phyloP scores from a whole-genome alignment of 768 basidiomycete genomes.

The Boletus tylopilopsis region DNA sequence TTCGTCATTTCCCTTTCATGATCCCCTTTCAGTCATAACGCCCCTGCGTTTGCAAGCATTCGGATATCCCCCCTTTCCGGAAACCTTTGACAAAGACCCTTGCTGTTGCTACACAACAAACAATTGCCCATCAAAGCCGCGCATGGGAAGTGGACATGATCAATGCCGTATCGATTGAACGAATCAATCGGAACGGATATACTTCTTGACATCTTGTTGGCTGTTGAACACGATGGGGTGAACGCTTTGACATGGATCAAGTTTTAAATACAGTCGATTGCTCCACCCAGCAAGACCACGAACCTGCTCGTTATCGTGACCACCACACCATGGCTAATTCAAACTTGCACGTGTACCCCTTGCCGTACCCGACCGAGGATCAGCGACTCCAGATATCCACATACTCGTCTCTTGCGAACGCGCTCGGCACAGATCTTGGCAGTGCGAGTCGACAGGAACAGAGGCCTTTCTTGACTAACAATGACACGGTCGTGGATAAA shows the following conservation, averaged over 20 bases:
- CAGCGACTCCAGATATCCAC: constrained; percentile 17
- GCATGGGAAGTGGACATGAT: constrained; percentile 6
- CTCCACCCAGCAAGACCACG: background rate
- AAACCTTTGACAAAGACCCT: background rate
- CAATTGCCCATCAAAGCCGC: background rate
- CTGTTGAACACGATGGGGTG: background rate
- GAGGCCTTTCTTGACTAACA: background rate
- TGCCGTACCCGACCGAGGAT: constrained; percentile 18
- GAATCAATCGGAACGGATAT: background rate
- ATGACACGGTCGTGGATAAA: constrained; percentile 6
- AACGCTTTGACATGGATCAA: constrained; percentile 16
- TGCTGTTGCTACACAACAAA: constrained; percentile 3
- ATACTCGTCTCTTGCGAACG: constrained; percentile 24
- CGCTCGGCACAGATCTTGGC: constrained; percentile 17
- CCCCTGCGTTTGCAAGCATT: background rate
- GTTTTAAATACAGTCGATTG: constrained; percentile 19
- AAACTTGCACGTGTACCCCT: constrained; percentile 13
- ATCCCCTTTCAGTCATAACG: constrained; percentile 4
- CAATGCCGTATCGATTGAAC: background rate
- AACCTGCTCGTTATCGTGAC: background rate
- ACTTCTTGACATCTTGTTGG: constrained; percentile 3
- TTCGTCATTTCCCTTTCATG: constrained; percentile 1
- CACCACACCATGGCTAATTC: constrained; percentile 18
- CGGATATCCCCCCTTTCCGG: background rate
- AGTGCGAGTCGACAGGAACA: constrained; percentile 6